A percentile compares a stretch with the other conserved stretches of the same genome.
These are phyloP conservation scores for Seiridium unicorne DNA, from an alignment of 2,329 filamentous ascomycete species.

Conservation along the genomic window DNA sequence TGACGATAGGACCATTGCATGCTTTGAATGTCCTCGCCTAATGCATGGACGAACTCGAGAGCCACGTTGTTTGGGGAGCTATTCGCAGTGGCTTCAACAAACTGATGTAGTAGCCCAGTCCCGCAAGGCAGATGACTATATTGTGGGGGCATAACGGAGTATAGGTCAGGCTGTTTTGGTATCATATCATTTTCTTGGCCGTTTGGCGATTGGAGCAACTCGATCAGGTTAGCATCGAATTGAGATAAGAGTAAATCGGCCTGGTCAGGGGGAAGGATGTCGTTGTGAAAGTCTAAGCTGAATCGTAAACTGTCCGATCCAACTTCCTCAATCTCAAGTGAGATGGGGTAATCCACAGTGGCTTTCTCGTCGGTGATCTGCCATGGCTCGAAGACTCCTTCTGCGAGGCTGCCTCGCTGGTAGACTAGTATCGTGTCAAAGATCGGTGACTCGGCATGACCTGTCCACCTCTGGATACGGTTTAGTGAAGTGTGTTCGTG, in stretches of 20 bases:
- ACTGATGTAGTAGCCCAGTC: slow-evolving; percentile 68
- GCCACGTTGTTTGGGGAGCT: slow-evolving; percentile 60
- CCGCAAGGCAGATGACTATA: slow-evolving; percentile 55
- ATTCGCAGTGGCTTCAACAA: slow-evolving; percentile 66
- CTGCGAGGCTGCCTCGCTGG: slow-evolving; percentile 47
- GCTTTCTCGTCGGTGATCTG: slow-evolving; percentile 62
- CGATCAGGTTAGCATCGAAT: slow-evolving; percentile 64
- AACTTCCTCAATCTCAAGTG: slow-evolving; percentile 71
- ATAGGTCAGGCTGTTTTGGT: slow-evolving; percentile 34
- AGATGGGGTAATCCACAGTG: slow-evolving; percentile 74
- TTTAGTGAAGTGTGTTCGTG: slow-evolving; percentile 71
- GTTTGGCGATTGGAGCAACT: slow-evolving; percentile 52
- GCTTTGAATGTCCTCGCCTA: slow-evolving; percentile 46
- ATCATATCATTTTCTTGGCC: slow-evolving; percentile 37
- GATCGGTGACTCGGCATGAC: slow-evolving; percentile 60
- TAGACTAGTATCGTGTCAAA: slow-evolving; percentile 88
- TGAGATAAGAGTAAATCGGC: slow-evolving; percentile 67
- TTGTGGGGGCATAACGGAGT: slow-evolving; percentile 66
- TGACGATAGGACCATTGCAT: slow-evolving; percentile 72
- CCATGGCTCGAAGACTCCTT: slow-evolving; percentile 46
- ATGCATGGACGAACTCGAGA: slow-evolving; percentile 69
- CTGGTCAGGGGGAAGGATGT: slow-evolving; percentile 67
- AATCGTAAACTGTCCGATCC: slow-evolving; percentile 50
- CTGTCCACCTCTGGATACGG: slow-evolving; percentile 71
- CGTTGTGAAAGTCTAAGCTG: slow-evolving; percentile 63